Percentiles rank a stretch among this genome's conserved stretches.
Conservation (phyloP, 768 basidiomycete genomes). For the Lactarius indigo region DNA sequence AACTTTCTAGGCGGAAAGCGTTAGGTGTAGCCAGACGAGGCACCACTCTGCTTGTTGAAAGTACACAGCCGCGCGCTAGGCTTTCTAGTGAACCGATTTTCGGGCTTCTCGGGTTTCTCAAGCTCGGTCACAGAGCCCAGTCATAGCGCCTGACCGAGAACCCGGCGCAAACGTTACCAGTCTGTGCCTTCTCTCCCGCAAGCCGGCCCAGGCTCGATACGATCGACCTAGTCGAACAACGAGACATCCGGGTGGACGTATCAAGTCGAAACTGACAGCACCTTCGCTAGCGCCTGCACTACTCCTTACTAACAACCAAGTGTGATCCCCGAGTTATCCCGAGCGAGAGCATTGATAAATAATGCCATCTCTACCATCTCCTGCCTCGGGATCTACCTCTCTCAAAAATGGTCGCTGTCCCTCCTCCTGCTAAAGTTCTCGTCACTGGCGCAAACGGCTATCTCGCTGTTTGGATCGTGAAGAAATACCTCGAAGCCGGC, state of each 20-base stretch:
- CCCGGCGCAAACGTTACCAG: background rate
- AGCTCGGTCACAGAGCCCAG: too few species aligned
- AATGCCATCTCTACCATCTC: background rate
- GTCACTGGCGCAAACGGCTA: constrained; percentile 61
- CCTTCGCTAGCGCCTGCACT: background rate
- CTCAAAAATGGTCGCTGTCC: constrained; percentile 36
- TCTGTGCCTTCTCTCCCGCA: too few species aligned
- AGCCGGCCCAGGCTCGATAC: too few species aligned
- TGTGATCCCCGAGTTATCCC: background rate
- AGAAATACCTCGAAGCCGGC: constrained; percentile 54
- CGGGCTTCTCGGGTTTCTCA: too few species aligned
- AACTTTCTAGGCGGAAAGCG: too few species aligned
- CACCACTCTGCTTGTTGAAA: too few species aligned
- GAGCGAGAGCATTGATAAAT: background rate
- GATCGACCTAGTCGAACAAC: too few species aligned
- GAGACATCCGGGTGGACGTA: too few species aligned
- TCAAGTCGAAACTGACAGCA: too few species aligned
- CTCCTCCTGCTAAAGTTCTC: constrained; percentile 40
- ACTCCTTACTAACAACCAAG: background rate
- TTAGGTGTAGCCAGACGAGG: too few species aligned
- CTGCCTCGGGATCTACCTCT: background rate
- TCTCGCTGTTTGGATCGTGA: constrained; percentile 57
- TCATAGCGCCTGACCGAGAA: background rate
- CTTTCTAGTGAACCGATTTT: too few species aligned
- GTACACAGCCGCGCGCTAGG: too few species aligned